Conservation (phyloP, 1,284 basidiomycete species). For the Grifola frondosa region DNA sequence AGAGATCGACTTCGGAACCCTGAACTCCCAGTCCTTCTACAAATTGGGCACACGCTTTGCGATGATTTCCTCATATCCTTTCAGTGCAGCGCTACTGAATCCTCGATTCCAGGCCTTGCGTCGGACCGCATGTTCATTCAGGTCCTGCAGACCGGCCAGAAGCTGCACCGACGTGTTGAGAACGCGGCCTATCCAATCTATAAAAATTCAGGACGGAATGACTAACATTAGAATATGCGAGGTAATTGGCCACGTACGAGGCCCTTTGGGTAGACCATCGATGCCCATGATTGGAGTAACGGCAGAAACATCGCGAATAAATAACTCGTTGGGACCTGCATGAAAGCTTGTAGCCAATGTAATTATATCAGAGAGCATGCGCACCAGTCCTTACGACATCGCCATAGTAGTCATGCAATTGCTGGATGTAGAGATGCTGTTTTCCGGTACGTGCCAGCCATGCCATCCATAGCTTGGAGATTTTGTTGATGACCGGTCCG, state of each 20-base stretch:
- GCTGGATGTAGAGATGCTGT: conserved; percentile 25
- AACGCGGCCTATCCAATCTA: not conserved
- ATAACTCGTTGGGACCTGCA: conserved; percentile 20
- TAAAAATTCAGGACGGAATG: not conserved
- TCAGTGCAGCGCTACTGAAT: conserved; percentile 9
- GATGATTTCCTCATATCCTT: conserved; percentile 12
- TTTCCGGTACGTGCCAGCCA: conserved; percentile 18
- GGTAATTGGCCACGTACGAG: conserved; percentile 2
- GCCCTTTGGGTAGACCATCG: conserved; percentile 19
- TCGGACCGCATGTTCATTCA: conserved; percentile 7
- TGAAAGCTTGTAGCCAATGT: not conserved
- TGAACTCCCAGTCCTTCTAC: conserved; percentile 13
- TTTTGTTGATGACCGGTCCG: conserved; percentile 26
- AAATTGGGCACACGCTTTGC: conserved; percentile 17
- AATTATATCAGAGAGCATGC: not conserved
- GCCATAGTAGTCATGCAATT: conserved; percentile 30
- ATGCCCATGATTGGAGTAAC: conserved; percentile 17
- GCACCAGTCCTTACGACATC: conserved; percentile 31
- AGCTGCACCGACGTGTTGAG: not conserved
- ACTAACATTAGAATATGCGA: not conserved
- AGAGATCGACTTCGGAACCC: conserved; percentile 16
- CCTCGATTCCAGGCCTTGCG: conserved; percentile 15
- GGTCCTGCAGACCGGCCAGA: conserved; percentile 12
- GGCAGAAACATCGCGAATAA: not conserved
- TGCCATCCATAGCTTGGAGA: conserved; percentile 27